A percentile compares a stretch with the other conserved stretches of the same genome.
These are phyloP conservation scores for Suhomyces guaymorum DNA, from an alignment of 1,139 yeast genomes.

Conservation along the genomic window DNA sequence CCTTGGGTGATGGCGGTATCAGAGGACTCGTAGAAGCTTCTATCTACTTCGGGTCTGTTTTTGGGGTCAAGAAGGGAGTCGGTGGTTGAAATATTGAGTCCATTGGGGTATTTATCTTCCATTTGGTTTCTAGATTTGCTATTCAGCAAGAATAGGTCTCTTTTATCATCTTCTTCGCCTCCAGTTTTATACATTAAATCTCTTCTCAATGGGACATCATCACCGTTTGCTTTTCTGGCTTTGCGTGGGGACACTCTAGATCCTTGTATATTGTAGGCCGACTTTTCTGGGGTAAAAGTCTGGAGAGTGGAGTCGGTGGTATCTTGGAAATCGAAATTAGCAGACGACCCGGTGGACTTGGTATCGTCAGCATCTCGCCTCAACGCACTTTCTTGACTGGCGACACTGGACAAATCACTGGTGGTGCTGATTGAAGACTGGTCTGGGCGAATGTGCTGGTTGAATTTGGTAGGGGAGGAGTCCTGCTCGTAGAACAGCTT, in stretches of 20 bases:
- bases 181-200: slow-evolving; percentile 30
- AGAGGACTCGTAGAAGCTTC: slow-evolving; percentile 2
- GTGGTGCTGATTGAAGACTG: slow-evolving; percentile 19
- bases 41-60: slow-evolving; percentile 9
- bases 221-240: slow-evolving; percentile 19
- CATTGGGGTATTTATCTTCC: slow-evolving; percentile 15
- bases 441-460: background rate
- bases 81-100: slow-evolving; percentile 22
- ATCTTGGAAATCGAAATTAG: slow-evolving; percentile 13
- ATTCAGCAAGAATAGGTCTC: slow-evolving; percentile 19
- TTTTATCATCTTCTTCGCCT: slow-evolving; percentile 13
- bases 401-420: slow-evolving; percentile 30
- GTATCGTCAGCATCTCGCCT: slow-evolving; percentile 4
- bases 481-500: background rate
- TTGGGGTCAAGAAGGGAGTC: slow-evolving; percentile 24
- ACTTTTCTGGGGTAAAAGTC: slow-evolving; percentile 6
- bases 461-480: background rate
- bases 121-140: slow-evolving; percentile 8
- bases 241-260: slow-evolving; percentile 24
- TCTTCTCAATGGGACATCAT: slow-evolving; percentile 34
- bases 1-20: background rate
- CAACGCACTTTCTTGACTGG: slow-evolving; percentile 16
- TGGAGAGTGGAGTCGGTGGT: slow-evolving; percentile 5
- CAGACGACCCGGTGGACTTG: slow-evolving; percentile 4
- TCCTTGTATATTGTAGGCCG: slow-evolving; percentile 19